phyloP scores from a whole-genome alignment of 352 stramenopile genomes.

The Halophytophthora polymorphica region DNA sequence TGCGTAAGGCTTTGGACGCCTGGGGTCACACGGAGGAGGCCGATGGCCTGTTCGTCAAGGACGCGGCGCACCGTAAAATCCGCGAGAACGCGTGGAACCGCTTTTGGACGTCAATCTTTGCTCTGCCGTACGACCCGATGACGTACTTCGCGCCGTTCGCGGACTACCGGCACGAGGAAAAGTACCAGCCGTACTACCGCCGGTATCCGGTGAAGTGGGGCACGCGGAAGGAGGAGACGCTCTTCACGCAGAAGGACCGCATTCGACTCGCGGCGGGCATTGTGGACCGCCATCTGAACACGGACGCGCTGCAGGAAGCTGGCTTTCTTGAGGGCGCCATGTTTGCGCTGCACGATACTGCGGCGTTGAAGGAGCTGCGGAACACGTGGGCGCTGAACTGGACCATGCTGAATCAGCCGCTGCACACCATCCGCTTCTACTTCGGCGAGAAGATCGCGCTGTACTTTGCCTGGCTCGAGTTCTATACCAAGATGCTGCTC shows the following conservation, averaged over 20 bases:
- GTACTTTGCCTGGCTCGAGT: constrained; percentile 92
- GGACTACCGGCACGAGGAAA: constrained; percentile 68
- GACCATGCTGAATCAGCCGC: constrained; percentile 74
- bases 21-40: constrained; percentile 80
- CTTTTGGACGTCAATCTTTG: constrained; percentile 61
- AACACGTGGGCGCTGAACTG: constrained; percentile 72
- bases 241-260: constrained; percentile 81
- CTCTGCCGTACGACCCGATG: constrained; percentile 63
- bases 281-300: constrained; percentile 75
- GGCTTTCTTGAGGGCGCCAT: constrained; percentile 62
- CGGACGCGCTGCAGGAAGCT: constrained; percentile 54
- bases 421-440: constrained; percentile 88
- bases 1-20: constrained; percentile 44
- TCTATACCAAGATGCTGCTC: constrained; percentile 92
- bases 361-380: constrained; percentile 68
- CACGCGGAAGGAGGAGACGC: constrained; percentile 60
- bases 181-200: constrained; percentile 78
- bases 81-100: constrained; percentile 16
- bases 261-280: constrained; percentile 71
- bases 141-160: constrained; percentile 82
- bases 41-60: constrained; percentile 56
- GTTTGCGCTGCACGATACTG: constrained; percentile 86
- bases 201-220: constrained; percentile 77
- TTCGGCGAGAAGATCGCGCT: constrained; percentile 90
- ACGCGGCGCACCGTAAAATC: constrained; percentile 34